These are phyloP conservation scores for Auriculariales sp. DNA, from an alignment of 768 basidiomycete species.

Conservation along the genomic window DNA sequence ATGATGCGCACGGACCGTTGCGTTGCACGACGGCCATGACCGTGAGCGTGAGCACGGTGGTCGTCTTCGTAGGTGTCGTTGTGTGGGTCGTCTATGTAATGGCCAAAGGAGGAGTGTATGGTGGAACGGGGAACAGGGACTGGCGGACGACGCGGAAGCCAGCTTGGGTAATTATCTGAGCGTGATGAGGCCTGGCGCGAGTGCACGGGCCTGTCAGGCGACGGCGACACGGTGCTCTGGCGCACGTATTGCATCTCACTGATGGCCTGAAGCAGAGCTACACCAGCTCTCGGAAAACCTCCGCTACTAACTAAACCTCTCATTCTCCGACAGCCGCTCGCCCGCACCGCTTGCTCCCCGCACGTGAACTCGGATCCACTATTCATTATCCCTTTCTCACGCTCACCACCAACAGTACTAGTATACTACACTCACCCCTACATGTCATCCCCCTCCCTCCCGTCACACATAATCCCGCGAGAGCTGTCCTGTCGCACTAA, in stretches of 20 bases:
- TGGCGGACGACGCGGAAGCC: slow-evolving; percentile 68
- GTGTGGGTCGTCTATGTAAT: slow-evolving; percentile 5
- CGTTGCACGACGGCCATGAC: slow-evolving; percentile 61
- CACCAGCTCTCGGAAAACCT: too few relatives aligned
- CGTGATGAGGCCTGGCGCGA: not conserved
- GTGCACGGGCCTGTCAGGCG: slow-evolving; percentile 2
- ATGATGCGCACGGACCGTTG: slow-evolving; percentile 75
- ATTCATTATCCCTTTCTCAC: too few relatives aligned
- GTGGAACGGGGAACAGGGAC: slow-evolving; percentile 65
- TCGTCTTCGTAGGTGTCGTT: not conserved
- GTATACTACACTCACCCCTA: too few relatives aligned
- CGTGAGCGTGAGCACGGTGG: slow-evolving; percentile 15
- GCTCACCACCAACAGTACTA: too few relatives aligned
- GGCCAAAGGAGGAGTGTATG: slow-evolving; percentile 3
- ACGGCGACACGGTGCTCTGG: slow-evolving; percentile 2
- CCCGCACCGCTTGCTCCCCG: too few relatives aligned
- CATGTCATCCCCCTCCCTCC: too few relatives aligned
- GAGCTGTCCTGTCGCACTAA: too few relatives aligned
- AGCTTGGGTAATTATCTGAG: slow-evolving; percentile 48
- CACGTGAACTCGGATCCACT: too few relatives aligned
- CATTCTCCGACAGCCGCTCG: too few relatives aligned
- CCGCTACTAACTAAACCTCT: too few relatives aligned
- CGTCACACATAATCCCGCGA: too few relatives aligned
- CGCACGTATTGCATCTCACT: not conserved
- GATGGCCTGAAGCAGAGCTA: not conserved